Evolutionary conservation across 1,284 basidiomycete genomes (phyloP), one percentile per base, ranked within the genome.

Genomic region (Austroboletus novae-zelandiae): DNA sequence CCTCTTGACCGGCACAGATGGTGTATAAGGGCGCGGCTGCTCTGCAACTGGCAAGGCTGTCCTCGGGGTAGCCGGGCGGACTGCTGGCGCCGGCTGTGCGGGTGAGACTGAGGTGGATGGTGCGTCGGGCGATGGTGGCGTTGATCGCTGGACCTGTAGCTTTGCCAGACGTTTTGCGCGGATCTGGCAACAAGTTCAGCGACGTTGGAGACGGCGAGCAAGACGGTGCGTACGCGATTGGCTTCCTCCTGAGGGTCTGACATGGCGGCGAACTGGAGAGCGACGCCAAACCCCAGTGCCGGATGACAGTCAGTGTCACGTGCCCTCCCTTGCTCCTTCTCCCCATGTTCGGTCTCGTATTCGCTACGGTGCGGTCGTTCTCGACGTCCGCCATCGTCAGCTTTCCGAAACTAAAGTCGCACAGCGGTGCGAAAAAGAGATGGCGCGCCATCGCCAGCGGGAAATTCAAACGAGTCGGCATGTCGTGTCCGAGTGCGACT

Each of bases 141-240:
- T 67, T 44, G 75, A 64, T 45, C 70, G 60, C 31, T 71, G 57
- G 41, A 67, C 70, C 61, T 89, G 86, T 25, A 94, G 75, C 64
- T 87, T 89, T 40, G 88, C 91, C 37, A 95, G 77, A 52, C 92
- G 83, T 71, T 94, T 94, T 67, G 91, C 71, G 57, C 92, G 89
- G 64, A 95, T 93, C 92, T 95, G 65, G 9, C 29, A 14, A 8
- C 40, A 3, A 9, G 36, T 25, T 55, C 8, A 53, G 44, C 5
- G 34, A 47, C 40, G 43, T 31, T 7, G 5, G 20, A 5, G 4
- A 5, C 2, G 4, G 14, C 15, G 2, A 10, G 17, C 1, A 8
- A 35, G 29, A 29, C 8, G 4, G 32, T 41, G 52, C 68, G 52
- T 76, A 91, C 89, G 45, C 84, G 78, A 61, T 91, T 89, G 15